A percentile compares a stretch with the other conserved stretches of the same genome.
Conservation (phyloP, 2,329 filamentous ascomycete species). For the Ceratocystis papillata region DNA sequence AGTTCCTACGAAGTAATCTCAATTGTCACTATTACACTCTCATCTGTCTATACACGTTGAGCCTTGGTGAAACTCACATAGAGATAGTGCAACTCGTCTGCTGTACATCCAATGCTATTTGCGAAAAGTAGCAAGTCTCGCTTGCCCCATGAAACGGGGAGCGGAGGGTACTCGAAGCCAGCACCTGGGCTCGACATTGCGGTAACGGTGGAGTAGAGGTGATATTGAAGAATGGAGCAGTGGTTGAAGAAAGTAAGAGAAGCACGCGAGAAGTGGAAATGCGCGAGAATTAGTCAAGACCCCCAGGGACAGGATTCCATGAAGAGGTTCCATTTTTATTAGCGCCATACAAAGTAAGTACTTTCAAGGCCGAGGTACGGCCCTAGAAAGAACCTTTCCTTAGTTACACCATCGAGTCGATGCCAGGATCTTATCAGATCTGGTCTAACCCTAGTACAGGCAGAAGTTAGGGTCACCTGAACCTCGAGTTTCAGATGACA, state of each 20-base stretch:
- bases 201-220: neutral
- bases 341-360: neutral
- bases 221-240: neutral
- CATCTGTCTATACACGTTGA: neutral
- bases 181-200: slow-evolving; percentile 41
- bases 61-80: slow-evolving; percentile 49
- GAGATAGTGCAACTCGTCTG: slow-evolving; percentile 86
- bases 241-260: neutral
- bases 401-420: neutral
- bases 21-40: neutral
- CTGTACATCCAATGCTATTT: slow-evolving; percentile 71
- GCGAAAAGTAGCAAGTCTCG: slow-evolving; percentile 84
- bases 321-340: neutral
- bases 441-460: neutral
- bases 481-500: too few species aligned
- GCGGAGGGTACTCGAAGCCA: slow-evolving; percentile 69
- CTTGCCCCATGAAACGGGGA: slow-evolving; percentile 74
- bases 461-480: neutral
- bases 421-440: slow-evolving; percentile 6
- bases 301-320: neutral
- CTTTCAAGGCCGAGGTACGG: neutral
- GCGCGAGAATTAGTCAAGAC: neutral
- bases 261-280: neutral
- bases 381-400: neutral
- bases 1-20: slow-evolving; percentile 51